A percentile compares a stretch with the other conserved stretches of the same genome.
These are phyloP conservation scores for Pythium apleroticum DNA, from an alignment of 352 stramenopile species.

Conservation along the genomic window DNA sequence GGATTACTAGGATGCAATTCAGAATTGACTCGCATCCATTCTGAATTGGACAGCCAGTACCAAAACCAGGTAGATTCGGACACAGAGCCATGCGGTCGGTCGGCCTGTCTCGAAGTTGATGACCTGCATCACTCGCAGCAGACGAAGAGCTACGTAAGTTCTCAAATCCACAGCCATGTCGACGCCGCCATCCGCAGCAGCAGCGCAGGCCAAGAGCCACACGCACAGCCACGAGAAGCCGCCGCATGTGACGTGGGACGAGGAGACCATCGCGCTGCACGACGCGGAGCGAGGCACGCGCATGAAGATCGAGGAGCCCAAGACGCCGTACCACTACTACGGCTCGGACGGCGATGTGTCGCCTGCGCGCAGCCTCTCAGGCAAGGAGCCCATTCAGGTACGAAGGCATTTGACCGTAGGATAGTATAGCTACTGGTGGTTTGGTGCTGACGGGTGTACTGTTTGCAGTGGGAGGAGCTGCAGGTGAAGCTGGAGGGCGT, in stretches of 20 bases:
- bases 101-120: too few relatives aligned
- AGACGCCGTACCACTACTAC: conserved; percentile 91
- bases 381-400: conserved; percentile 53
- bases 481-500: conserved; percentile 61
- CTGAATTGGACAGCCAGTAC: too few relatives aligned
- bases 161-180: neutral
- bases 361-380: conserved; percentile 51
- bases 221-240: conserved; percentile 3
- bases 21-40: too few relatives aligned
- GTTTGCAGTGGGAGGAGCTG: conserved; percentile 62
- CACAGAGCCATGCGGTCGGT: too few relatives aligned
- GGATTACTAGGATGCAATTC: too few relatives aligned
- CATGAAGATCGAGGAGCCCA: conserved; percentile 94
- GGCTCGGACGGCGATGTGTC: conserved; percentile 34
- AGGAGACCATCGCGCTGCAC: conserved; percentile 90
- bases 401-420: too few relatives aligned
- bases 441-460: too few relatives aligned
- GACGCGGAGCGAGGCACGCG: conserved; percentile 90
- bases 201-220: neutral
- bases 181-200: neutral
- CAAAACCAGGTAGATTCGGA: too few relatives aligned
- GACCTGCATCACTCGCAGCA: too few relatives aligned
- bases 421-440: too few relatives aligned
- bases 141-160: too few relatives aligned
- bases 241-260: conserved; percentile 86